Percentiles rank a stretch among this genome's conserved stretches.
phyloP scores from a whole-genome alignment of 2,329 filamentous ascomycete genomes.

The Paracamarosporium sp. region DNA sequence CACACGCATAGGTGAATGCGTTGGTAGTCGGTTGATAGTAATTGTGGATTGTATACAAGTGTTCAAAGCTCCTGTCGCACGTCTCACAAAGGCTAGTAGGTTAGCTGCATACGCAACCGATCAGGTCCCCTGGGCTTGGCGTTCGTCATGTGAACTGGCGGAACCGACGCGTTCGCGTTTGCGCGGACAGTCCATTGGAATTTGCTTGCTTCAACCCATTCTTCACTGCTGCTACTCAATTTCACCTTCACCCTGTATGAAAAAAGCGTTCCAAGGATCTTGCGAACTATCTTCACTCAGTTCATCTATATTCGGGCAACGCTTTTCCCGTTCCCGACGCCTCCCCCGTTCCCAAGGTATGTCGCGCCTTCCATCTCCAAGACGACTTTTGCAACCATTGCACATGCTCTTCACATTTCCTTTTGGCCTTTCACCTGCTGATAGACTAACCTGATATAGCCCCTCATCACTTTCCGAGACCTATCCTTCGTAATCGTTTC shows the following conservation, averaged over 20 bases:
- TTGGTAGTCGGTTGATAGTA: not conserved
- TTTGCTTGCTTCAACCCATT: not conserved
- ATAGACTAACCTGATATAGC: not conserved
- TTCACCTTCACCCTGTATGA: slow-evolving; percentile 1
- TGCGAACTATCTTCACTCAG: not conserved
- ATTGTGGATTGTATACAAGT: slow-evolving; percentile 3
- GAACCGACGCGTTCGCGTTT: slow-evolving; percentile 4
- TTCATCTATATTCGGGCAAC: not conserved
- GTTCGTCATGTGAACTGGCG: slow-evolving; percentile 5
- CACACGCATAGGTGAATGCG: not conserved
- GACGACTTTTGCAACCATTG: not conserved
- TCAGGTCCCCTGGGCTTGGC: not conserved
- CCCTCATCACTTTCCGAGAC: not conserved
- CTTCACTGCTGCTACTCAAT: not conserved
- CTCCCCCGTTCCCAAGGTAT: not conserved
- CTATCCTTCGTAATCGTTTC: not conserved
- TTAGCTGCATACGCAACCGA: slow-evolving; percentile 5
- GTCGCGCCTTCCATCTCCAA: not conserved
- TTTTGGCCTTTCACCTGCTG: no score
- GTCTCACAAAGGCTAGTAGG: not conserved
- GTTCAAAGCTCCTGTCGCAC: slow-evolving; percentile 8
- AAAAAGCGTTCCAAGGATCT: not conserved
- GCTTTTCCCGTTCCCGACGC: no score
- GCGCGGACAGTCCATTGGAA: not conserved
- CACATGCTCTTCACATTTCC: no score